Evolutionary conservation across 441 rosid genomes (phyloP).

Genomic region (Adansonia gregorii): DNA sequence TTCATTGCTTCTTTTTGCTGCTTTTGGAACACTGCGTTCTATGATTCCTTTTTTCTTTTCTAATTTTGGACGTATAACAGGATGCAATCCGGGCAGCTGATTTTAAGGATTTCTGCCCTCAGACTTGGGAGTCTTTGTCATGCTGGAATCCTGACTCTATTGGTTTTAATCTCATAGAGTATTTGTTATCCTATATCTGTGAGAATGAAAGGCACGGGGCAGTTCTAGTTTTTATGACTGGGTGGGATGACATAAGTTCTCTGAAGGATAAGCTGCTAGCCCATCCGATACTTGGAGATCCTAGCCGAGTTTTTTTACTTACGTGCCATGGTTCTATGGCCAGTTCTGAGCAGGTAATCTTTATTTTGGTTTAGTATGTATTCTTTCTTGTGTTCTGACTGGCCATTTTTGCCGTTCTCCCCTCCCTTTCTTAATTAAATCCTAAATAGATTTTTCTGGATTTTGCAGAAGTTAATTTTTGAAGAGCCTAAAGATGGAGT

Average conservation of each 20-base stretch:
- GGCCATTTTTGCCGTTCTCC: slow-evolving; percentile 6
- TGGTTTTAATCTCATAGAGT: slow-evolving; percentile 90
- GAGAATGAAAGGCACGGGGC: slow-evolving; percentile 81
- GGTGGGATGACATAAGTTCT: slow-evolving; percentile 93
- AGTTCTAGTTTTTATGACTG: slow-evolving; percentile 88
- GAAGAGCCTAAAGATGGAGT: slow-evolving; percentile 75
- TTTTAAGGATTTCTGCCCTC: slow-evolving; percentile 58
- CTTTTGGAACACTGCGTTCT: slow-evolving; percentile 10
- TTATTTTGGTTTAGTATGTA: not conserved
- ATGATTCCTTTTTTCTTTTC: not conserved
- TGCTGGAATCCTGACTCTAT: slow-evolving; percentile 94
- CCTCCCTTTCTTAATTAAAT: not conserved
- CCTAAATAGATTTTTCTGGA: slow-evolving; percentile 24
- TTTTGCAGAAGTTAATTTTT: slow-evolving; percentile 82
- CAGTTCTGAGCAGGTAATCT: slow-evolving; percentile 85
- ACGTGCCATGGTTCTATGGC: slow-evolving; percentile 98
- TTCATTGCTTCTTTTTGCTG: slow-evolving; percentile 22
- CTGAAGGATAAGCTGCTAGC: slow-evolving; percentile 79
- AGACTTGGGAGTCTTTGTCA: slow-evolving; percentile 70
- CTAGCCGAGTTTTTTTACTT: slow-evolving; percentile 67
- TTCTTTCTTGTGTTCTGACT: slow-evolving; percentile 26
- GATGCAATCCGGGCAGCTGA: slow-evolving; percentile 76
- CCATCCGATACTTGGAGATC: slow-evolving; percentile 74
- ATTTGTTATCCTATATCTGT: slow-evolving; percentile 63
- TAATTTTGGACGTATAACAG: slow-evolving; percentile 43